Evolutionary conservation across 2,329 filamentous ascomycete genomes (phyloP).

Genomic region (Gaeumannomyces tritici): DNA sequence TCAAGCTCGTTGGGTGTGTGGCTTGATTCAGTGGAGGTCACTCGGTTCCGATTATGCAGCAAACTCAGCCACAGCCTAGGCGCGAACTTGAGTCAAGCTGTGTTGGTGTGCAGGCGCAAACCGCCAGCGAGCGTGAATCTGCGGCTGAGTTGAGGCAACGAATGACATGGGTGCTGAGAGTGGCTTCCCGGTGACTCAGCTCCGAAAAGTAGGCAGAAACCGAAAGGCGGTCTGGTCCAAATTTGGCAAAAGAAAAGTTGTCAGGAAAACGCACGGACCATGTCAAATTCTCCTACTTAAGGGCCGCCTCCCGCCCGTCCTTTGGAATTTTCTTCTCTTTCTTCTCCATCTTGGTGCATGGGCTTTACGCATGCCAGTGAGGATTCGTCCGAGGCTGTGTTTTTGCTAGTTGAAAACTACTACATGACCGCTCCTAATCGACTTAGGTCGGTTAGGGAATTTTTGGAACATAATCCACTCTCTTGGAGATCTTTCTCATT

Average conservation of each 20-base stretch:
- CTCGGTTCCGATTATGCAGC: background rate
- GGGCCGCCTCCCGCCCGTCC: background rate
- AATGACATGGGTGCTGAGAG: background rate
- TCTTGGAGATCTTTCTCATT: conserved; percentile 29
- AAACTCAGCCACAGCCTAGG: background rate
- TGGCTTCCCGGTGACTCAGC: background rate
- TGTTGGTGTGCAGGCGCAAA: background rate
- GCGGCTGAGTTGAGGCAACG: conserved; percentile 2
- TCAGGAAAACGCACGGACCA: background rate
- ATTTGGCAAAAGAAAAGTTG: background rate
- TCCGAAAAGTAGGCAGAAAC: background rate
- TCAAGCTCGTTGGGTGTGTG: background rate
- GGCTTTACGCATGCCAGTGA: conserved; percentile 77
- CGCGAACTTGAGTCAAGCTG: background rate
- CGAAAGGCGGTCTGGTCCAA: no score
- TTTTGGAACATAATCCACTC: conserved; percentile 46
- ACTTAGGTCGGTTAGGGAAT: conserved; percentile 65
- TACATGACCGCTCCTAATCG: conserved; percentile 64
- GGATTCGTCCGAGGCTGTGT: conserved; percentile 75
- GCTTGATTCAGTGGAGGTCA: no score
- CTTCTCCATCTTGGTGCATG: conserved; percentile 53
- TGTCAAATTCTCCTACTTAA: background rate
- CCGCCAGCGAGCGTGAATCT: background rate
- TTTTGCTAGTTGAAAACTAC: conserved; percentile 87
- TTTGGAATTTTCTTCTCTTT: conserved; percentile 22